Evolutionary conservation across 2,329 filamentous ascomycete genomes (phyloP), one percentile per base, ranked within the genome.

Genomic region (Karstenula rhodostoma): DNA sequence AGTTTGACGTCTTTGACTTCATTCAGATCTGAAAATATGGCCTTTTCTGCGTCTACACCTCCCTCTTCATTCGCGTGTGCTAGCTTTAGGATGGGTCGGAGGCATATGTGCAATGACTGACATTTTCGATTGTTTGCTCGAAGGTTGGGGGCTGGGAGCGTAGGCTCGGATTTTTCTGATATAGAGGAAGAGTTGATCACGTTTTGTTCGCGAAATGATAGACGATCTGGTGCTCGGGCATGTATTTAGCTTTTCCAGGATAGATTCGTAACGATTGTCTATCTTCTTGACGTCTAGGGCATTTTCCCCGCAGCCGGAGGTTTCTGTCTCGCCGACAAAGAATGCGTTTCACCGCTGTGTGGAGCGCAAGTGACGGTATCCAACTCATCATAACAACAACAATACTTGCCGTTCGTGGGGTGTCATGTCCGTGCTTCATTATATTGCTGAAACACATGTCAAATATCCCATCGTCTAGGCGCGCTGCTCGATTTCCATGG

Each of bases 181-280:
- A 57, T 53, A 49, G 56, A 50, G 40, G 54, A 61, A 58, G 56
- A 57, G 37, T 53, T 56, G 48, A 42, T 55, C 56, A 48, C n/a
- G 35, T 61, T 59, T 13, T 58, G 58, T 65, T 63, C 56, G 63
- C 60, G 63, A 43, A 57, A 67, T 52, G 65, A 64, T 71, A 75
- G 71, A 75, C 63, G 66, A 65, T 63, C 67, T 60, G 49, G 65
- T 71, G 71, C 67, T 67, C 68, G 66, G 65, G 68, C 72, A 74
- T 75, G 70, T 74, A 75, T 69, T 69, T 72, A 75, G 67, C 64
- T 55, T 67, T 58, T 61, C 23, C 22, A 62, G 52, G 62, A 62
- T 73, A 74, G 71, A 74, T 65, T 59, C 58, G 62, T 64, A 71
- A 68, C 62, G 61, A 63, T 48, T 67, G 67, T 71, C 61, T 42